These are phyloP conservation scores for Paramyrothecium sp. DNA, from an alignment of 2,329 filamentous ascomycete species.

Conservation along the genomic window DNA sequence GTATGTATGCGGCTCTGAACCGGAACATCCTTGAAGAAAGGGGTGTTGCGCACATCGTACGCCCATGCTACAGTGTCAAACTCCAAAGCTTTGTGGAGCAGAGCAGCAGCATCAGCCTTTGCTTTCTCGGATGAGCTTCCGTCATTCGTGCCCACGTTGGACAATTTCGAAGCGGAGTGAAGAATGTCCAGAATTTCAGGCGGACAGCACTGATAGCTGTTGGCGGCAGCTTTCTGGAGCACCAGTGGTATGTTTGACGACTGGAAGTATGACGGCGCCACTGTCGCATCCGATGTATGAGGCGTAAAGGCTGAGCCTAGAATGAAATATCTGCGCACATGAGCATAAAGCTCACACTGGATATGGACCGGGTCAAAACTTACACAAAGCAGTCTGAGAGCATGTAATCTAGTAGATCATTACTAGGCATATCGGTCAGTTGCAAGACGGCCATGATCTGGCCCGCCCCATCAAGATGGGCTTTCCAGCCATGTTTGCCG, in stretches of 20 bases:
- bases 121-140: constrained; percentile 24
- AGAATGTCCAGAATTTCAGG: constrained; percentile 42
- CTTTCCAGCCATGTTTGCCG: constrained; percentile 45
- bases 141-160: constrained; percentile 23
- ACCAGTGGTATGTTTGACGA: constrained; percentile 34
- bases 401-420: constrained; percentile 40
- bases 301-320: constrained; percentile 42
- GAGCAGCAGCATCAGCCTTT: constrained; percentile 25
- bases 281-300: constrained; percentile 19
- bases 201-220: constrained; percentile 47
- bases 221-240: constrained; percentile 36
- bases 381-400: constrained; percentile 47
- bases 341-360: background rate
- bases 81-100: constrained; percentile 34
- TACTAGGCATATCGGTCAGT: constrained; percentile 27
- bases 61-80: constrained; percentile 43
- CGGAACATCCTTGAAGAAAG: constrained; percentile 29
- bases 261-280: constrained; percentile 29
- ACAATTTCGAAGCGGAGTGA: constrained; percentile 39
- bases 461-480: constrained; percentile 44
- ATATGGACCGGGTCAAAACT: constrained; percentile 10
- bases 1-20: constrained; percentile 35
- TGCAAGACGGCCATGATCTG: constrained; percentile 40
- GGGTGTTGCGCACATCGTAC: constrained; percentile 28
- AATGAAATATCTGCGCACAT: constrained; percentile 37